A percentile compares a stretch with the other conserved stretches of the same genome.
Conservation (phyloP, 768 basidiomycete species). For the Rhizopogon salebrosus region DNA sequence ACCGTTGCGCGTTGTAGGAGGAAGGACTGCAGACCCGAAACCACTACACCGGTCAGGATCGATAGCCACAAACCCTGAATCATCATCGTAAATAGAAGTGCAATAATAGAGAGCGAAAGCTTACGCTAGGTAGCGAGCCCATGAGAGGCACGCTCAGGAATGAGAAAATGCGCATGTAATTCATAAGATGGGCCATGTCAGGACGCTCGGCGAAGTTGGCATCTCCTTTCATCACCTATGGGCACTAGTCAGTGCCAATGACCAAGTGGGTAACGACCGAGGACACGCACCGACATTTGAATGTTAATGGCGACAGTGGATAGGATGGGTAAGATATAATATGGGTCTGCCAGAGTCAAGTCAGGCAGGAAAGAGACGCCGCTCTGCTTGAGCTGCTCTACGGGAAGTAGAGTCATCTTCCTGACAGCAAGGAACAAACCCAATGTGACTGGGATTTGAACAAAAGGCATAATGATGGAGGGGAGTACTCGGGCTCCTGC, state of each 20-base stretch:
- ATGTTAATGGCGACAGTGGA: conserved; percentile 56
- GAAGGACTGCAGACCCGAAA: conserved; percentile 43
- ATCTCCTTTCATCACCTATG: conserved; percentile 44
- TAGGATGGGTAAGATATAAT: conserved; percentile 62
- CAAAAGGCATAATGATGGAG: conserved; percentile 49
- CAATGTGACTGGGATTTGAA: conserved; percentile 74
- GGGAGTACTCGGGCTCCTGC: conserved; percentile 59
- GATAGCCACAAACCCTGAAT: conserved; percentile 54
- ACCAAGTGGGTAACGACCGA: background rate
- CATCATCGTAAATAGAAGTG: conserved; percentile 1
- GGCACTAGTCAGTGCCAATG: background rate
- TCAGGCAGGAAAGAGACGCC: conserved; percentile 73
- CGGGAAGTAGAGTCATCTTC: conserved; percentile 62
- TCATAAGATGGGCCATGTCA: conserved; percentile 63
- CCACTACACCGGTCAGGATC: conserved; percentile 44
- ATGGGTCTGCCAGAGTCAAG: conserved; percentile 74
- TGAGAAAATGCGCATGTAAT: conserved; percentile 56
- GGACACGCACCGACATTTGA: conserved; percentile 52
- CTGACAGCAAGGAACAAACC: conserved; percentile 81
- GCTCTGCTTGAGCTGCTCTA: conserved; percentile 72
- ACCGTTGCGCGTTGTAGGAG: conserved; percentile 39
- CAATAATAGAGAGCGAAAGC: conserved; percentile 17
- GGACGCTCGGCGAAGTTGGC: conserved; percentile 48
- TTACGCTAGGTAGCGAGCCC: conserved; percentile 60
- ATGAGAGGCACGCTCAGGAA: conserved; percentile 48